Base-by-base conservation (phyloP, 768 basidiomycete species). In the Lyophyllum semitale region DNA sequence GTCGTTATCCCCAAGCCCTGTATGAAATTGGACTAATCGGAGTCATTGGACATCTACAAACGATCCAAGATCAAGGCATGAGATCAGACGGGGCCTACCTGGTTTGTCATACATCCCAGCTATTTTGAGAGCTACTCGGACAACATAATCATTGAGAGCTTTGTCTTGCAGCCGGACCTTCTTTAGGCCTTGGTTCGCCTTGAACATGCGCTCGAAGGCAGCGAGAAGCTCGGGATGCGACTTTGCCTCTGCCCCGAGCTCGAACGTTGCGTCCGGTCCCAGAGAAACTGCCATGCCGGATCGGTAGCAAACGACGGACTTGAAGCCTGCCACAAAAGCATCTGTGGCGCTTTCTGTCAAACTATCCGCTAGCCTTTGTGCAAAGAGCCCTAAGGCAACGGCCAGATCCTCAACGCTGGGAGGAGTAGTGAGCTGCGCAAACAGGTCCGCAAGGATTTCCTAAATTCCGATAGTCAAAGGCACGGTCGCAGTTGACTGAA, bases 11-110 rank as follows among this genome's bases (percentile, higher is more conserved):
- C 91, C 91, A 1, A 92, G 76, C 29, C 91, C 91, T 8, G 88
- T 91, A 62, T 93, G 91, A 67, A 92, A 92, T 73, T 93, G 90
- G 20, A 93, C 91, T 92, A 49, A 15, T 27, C 4, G 22, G n/a
- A 17, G 35, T 27, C 40, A 12, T 27, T n/a, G 53, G 45, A 11
- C 37, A 18, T 38, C 37, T 18, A 18, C 15, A 25, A 47, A 12
- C 26, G 18, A 23, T n/a, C n/a, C n/a, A n/a, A 55, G 50, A 43
- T 33, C 29, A 45, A 17, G 48, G 30, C 37, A 26, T 32, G 33
- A 5, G 18, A 22, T 45, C n/a, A 17, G 17, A n/a, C 11, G 15
- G 23, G 8, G 62, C 75, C 17, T 56, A 88, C 90, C 83, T 50
- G 91, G 91, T 60, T 85, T 88, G 7, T 72, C 68, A 57, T 68